These are phyloP conservation scores for Acarospora socialis DNA, from an alignment of 2,329 filamentous ascomycete species.

Conservation along the genomic window DNA sequence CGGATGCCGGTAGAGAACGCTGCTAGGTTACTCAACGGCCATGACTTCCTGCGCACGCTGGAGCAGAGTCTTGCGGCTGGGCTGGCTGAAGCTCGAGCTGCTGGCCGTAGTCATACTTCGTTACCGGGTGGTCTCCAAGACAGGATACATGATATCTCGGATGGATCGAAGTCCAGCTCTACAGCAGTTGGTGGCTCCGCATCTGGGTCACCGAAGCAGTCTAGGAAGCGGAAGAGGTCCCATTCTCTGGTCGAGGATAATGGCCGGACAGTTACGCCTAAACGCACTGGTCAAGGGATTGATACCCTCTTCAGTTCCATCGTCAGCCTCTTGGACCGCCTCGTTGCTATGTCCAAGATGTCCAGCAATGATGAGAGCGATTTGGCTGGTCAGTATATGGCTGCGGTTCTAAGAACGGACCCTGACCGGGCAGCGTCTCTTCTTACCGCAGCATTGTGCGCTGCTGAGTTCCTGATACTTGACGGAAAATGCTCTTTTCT, in stretches of 20 bases:
- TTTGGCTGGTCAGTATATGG: too few relatives aligned
- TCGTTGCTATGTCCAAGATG: too few relatives aligned
- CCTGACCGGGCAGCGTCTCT: background rate
- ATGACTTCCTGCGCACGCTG: constrained; percentile 52
- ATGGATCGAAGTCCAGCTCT: constrained; percentile 2
- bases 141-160: background rate
- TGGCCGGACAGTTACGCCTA: too few relatives aligned
- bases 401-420: background rate
- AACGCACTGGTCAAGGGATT: too few relatives aligned
- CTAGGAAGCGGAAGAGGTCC: too few relatives aligned
- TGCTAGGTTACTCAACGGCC: constrained; percentile 56
- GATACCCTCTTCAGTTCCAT: too few relatives aligned
- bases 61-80: constrained; percentile 47
- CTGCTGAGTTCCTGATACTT: background rate
- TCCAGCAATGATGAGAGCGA: too few relatives aligned
- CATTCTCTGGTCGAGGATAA: too few relatives aligned
- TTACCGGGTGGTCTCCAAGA: background rate
- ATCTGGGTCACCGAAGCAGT: too few relatives aligned
- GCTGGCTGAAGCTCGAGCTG: constrained; percentile 1
- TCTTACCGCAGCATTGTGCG: background rate
- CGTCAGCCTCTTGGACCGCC: too few relatives aligned
- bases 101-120: background rate
- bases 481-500: background rate
- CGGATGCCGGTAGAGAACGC: constrained; percentile 56
- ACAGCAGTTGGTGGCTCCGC: constrained; percentile 6